Percentiles rank a stretch among this genome's conserved stretches.
These are phyloP conservation scores for Verticillium longisporum DNA, from an alignment of 2,329 filamentous ascomycete species.

Conservation along the genomic window DNA sequence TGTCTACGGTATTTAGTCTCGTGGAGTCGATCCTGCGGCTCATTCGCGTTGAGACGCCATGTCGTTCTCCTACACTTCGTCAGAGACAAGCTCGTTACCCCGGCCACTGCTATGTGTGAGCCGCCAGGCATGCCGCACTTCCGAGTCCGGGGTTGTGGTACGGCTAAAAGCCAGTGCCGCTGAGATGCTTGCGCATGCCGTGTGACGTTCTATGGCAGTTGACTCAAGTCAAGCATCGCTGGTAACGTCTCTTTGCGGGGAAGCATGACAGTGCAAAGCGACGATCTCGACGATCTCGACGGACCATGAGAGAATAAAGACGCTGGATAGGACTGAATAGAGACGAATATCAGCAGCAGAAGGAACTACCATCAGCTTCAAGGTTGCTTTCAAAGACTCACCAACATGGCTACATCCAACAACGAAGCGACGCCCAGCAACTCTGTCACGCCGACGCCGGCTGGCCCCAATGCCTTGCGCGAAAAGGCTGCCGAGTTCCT, in stretches of 20 bases:
- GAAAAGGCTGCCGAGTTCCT: conserved; percentile 41
- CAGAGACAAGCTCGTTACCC: background rate
- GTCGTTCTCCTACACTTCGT: background rate
- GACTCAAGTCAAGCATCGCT: background rate
- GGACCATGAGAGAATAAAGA: background rate
- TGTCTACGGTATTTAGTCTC: background rate
- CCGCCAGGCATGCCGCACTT: background rate
- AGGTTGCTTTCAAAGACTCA: background rate
- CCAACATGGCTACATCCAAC: background rate
- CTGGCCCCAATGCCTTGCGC: conserved; percentile 1
- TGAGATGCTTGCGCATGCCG: background rate
- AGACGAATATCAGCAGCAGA: background rate
- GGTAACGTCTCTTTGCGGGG: background rate
- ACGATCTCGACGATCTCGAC: background rate
- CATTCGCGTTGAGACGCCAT: background rate
- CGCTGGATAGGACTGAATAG: background rate
- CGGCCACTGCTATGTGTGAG: background rate
- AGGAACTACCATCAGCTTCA: background rate
- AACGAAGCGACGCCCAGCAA: background rate
- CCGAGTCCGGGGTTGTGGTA: background rate
- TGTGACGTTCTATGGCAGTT: background rate
- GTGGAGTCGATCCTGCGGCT: background rate
- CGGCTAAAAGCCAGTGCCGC: background rate
- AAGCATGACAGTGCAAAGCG: background rate
- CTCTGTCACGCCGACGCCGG: background rate